Percentiles rank a stretch among this genome's conserved stretches.
phyloP scores from a whole-genome alignment of 129 eudicot species.

The Erigeron canadensis region DNA sequence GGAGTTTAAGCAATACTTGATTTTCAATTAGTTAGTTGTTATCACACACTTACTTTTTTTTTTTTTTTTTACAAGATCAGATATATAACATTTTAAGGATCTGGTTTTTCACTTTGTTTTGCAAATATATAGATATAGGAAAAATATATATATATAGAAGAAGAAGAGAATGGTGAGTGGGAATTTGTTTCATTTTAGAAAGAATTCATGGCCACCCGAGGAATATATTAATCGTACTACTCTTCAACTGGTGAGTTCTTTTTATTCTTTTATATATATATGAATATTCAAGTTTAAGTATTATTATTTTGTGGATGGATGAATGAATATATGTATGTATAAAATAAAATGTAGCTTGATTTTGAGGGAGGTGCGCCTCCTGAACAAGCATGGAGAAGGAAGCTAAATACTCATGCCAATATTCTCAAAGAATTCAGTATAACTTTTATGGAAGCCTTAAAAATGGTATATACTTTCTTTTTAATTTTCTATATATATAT shows the following conservation, averaged over 20 bases:
- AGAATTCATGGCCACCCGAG: conserved; percentile 90
- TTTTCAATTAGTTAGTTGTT: no score
- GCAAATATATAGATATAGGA: background rate
- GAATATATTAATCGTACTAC: conserved; percentile 68
- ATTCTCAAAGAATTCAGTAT: conserved; percentile 89
- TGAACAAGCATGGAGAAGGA: conserved; percentile 91
- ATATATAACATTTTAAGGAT: conserved; percentile 7
- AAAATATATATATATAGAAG: conserved; percentile 13
- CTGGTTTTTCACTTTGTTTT: background rate
- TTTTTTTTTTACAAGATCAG: background rate
- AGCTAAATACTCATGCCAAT: conserved; percentile 73
- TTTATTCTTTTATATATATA: background rate
- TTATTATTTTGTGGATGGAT: background rate
- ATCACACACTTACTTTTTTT: no score
- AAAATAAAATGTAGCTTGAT: conserved; percentile 53
- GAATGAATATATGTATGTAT: background rate
- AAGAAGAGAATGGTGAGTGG: conserved; percentile 85
- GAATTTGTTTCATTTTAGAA: conserved; percentile 67
- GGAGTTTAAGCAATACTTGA: no score
- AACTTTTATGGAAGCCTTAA: conserved; percentile 83
- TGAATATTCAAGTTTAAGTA: background rate
- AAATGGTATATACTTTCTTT: conserved; percentile 57
- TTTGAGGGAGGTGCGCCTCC: conserved; percentile 94
- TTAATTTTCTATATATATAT: no score
- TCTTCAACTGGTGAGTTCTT: conserved; percentile 66